phyloP scores from a whole-genome alignment of 306 rosid genomes.

The Cicer judaicum region DNA sequence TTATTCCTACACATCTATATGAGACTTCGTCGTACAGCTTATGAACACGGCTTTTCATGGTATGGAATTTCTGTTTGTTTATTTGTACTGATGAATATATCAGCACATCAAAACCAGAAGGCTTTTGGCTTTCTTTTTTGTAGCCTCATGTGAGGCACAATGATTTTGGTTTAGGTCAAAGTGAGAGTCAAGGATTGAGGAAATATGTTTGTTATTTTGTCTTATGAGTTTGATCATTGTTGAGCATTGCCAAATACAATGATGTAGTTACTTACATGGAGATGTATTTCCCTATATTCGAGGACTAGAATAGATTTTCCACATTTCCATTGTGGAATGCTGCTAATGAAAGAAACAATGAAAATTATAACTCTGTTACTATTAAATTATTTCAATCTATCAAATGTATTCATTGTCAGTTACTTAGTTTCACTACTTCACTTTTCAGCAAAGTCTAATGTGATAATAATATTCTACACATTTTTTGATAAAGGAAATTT shows the following conservation, averaged over 20 bases:
- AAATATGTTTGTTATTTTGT: conserved; percentile 18
- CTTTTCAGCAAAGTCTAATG: background rate
- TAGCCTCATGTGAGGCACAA: conserved; percentile 44
- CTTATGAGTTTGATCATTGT: conserved; percentile 16
- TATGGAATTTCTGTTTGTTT: conserved; percentile 25
- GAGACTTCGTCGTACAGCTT: conserved; percentile 44
- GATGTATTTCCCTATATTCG: conserved; percentile 21
- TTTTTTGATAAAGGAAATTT: background rate
- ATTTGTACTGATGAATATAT: conserved; percentile 27
- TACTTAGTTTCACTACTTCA: background rate
- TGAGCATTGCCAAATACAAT: conserved; percentile 28
- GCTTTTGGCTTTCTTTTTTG: conserved; percentile 42
- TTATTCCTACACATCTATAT: background rate
- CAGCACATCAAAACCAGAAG: conserved; percentile 40
- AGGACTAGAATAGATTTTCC: conserved; percentile 1
- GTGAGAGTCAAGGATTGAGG: conserved; percentile 32
- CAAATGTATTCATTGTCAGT: background rate
- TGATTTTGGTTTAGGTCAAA: conserved; percentile 33
- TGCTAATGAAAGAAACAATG: background rate
- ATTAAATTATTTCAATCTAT: background rate
- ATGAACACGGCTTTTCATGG: conserved; percentile 40
- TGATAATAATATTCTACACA: background rate
- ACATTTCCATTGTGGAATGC: background rate
- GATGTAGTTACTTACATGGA: conserved; percentile 2
- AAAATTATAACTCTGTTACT: background rate